A percentile compares a stretch with the other conserved stretches of the same genome.
Conservation (phyloP, 257 asterid species). For the Plantago major region DNA sequence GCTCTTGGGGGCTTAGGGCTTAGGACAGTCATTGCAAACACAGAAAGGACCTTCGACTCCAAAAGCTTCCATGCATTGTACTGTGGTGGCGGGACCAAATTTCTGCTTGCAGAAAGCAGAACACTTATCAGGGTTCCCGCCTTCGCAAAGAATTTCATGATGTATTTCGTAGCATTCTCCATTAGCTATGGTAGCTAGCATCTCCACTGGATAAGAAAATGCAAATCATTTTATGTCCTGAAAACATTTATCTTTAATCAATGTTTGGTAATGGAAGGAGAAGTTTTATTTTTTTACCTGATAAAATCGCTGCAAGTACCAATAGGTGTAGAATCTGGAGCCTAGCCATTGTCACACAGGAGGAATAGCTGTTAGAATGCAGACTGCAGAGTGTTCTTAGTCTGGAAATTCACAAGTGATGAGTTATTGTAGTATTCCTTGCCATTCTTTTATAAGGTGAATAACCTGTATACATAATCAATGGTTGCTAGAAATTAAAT, state of each 20-base stretch:
- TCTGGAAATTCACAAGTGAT: too few relatives aligned
- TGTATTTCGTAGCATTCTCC: constrained; percentile 28
- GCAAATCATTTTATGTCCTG: too few relatives aligned
- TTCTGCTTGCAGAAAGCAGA: constrained; percentile 23
- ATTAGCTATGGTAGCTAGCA: background rate
- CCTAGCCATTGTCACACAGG: constrained; percentile 16
- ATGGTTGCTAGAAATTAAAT: too few relatives aligned
- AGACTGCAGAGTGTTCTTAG: too few relatives aligned
- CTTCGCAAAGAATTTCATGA: constrained; percentile 22
- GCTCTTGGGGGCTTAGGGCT: too few relatives aligned
- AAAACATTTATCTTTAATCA: background rate
- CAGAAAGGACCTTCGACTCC: constrained; percentile 23
- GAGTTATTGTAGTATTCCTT: too few relatives aligned
- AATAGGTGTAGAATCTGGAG: constrained; percentile 13
- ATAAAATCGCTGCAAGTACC: constrained; percentile 12
- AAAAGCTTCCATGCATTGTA: constrained; percentile 15
- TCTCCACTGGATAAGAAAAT: constrained; percentile 16
- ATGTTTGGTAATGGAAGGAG: background rate
- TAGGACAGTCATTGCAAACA: constrained; percentile 26
- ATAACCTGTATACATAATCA: too few relatives aligned
- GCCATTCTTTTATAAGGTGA: too few relatives aligned
- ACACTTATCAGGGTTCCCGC: constrained; percentile 3
- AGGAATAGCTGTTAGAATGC: background rate
- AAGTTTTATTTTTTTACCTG: constrained; percentile 12
- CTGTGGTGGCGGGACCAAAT: constrained; percentile 22